A percentile compares a stretch with the other conserved stretches of the same genome.
phyloP scores from a whole-genome alignment of 2,329 filamentous ascomycete species.

The Cladorrhinum sp. region DNA sequence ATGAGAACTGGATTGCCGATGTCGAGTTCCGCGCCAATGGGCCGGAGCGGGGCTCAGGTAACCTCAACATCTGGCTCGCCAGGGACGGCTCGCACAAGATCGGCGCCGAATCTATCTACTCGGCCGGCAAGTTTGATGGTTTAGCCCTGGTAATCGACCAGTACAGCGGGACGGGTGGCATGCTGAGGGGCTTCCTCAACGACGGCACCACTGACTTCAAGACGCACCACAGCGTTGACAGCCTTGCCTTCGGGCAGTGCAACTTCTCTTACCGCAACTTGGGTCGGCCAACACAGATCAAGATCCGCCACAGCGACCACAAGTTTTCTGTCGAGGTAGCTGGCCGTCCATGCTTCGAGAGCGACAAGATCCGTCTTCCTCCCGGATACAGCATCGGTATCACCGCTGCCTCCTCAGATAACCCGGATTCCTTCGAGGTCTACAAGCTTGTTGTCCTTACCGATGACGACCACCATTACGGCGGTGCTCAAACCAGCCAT shows the following conservation, averaged over 20 bases:
- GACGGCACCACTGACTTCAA: conserved; percentile 81
- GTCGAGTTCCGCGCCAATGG: conserved; percentile 86
- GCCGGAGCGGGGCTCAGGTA: conserved; percentile 79
- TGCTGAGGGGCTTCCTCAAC: conserved; percentile 88
- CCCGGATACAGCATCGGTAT: conserved; percentile 81
- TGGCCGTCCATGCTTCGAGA: conserved; percentile 78
- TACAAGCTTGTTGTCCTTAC: conserved; percentile 79
- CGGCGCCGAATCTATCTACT: conserved; percentile 77
- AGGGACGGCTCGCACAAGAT: conserved; percentile 64
- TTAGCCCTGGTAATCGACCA: conserved; percentile 82
- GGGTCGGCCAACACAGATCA: conserved; percentile 76
- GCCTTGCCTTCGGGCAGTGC: conserved; percentile 89
- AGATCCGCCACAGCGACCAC: conserved; percentile 62
- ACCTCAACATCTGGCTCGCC: conserved; percentile 90
- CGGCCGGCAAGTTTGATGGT: conserved; percentile 82
- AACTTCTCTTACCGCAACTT: conserved; percentile 88
- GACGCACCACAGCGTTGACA: conserved; percentile 72
- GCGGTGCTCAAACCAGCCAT: conserved; percentile 24
- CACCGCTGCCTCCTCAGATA: conserved; percentile 83
- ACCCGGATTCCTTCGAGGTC: conserved; percentile 89
- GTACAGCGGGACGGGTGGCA: conserved; percentile 73
- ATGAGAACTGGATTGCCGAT: conserved; percentile 75
- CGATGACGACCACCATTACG: conserved; percentile 37
- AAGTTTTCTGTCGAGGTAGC: conserved; percentile 79
- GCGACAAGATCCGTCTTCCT: conserved; percentile 73